Evolutionary conservation across 257 asterid species (phyloP), one percentile per base, ranked within the genome.

Genomic region (Fraxinus quadrangulata): DNA sequence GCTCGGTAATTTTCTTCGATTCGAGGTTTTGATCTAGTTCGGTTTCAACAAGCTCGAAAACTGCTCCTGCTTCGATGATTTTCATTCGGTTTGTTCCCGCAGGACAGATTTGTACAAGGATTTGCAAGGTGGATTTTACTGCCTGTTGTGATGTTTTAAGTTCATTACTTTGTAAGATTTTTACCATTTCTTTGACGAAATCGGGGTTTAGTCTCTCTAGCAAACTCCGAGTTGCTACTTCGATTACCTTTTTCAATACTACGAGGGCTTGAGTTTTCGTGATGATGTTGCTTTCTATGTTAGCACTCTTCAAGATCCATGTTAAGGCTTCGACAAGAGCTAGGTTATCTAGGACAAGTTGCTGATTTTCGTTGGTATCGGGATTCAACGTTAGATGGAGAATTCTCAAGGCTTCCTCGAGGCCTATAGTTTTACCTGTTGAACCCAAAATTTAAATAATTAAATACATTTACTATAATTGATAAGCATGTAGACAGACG

Each of bases 361-460:
- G 77, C 68, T 71, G 82, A 54, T 87, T 86, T 66, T 90, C 96
- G 2, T 26, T 10, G 0, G 85, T 19, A 54, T 26, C 63, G 1
- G 89, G 84, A 1, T 42, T 77, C 97, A 97, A 91, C 2, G 88
- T 86, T 6, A 86, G 77, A 37, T 81, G 78, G 11, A 96, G 87
- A 42, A 90, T 73, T 0, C 81, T 82, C 79, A 96, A n/a, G 0
- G 94, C 95, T 3, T 78, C 88, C n/a, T 81, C 92, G 0, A 96
- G 73, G 1, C 96, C 96, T 11, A 40, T 21, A 5, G 10, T 30
- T 12, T 47, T 47, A 13, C 51, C 51, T 3, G 28, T 34, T 23
- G 24, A 54, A 54, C 10, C 19, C 11, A 54, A 54, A 54, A 54
- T 54, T 54, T 19, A 54, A 54, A 54, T n/a, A n/a, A 31, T 31